These are phyloP conservation scores for Babesia gibsoni DNA, from an alignment of 169 alveolate species.

Conservation along the genomic window DNA sequence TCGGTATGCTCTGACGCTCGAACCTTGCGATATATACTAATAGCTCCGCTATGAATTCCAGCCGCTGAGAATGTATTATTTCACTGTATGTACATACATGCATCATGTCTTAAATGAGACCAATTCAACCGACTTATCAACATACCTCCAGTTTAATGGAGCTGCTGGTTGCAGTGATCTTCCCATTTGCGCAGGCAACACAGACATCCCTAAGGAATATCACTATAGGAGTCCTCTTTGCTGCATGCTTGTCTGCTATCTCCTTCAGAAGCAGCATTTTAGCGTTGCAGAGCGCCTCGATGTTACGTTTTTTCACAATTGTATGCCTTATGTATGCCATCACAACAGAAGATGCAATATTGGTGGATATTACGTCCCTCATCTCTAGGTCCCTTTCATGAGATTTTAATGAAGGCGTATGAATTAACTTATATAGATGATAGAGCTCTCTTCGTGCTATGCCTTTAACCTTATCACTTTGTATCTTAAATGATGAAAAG, in stretches of 20 bases:
- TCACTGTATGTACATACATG: neutral
- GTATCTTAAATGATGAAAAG: conserved; percentile 39
- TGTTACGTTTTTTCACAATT: conserved; percentile 18
- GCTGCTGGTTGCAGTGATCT: conserved; percentile 33
- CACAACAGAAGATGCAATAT: conserved; percentile 57
- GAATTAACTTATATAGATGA: conserved; percentile 45
- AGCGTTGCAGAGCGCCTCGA: conserved; percentile 25
- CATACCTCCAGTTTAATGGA: conserved; percentile 1
- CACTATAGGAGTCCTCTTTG: conserved; percentile 42
- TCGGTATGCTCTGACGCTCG: conserved; percentile 52
- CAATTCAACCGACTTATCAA: neutral
- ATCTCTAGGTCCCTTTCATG: conserved; percentile 45
- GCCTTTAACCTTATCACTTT: conserved; percentile 31
- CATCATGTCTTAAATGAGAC: neutral
- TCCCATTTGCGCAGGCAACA: conserved; percentile 41
- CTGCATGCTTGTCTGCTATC: conserved; percentile 63
- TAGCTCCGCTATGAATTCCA: conserved; percentile 60
- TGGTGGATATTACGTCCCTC: conserved; percentile 36
- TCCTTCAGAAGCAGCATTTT: conserved; percentile 51
- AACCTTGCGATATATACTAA: conserved; percentile 56
- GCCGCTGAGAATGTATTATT: conserved; percentile 2
- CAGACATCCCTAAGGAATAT: conserved; percentile 50
- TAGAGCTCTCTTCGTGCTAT: conserved; percentile 58
- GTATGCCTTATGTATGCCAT: conserved; percentile 50
- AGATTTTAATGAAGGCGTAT: conserved; percentile 11